A percentile compares a stretch with the other conserved stretches of the same genome.
phyloP scores from a whole-genome alignment of 1,284 basidiomycete genomes.

The Tremellales sp. region DNA sequence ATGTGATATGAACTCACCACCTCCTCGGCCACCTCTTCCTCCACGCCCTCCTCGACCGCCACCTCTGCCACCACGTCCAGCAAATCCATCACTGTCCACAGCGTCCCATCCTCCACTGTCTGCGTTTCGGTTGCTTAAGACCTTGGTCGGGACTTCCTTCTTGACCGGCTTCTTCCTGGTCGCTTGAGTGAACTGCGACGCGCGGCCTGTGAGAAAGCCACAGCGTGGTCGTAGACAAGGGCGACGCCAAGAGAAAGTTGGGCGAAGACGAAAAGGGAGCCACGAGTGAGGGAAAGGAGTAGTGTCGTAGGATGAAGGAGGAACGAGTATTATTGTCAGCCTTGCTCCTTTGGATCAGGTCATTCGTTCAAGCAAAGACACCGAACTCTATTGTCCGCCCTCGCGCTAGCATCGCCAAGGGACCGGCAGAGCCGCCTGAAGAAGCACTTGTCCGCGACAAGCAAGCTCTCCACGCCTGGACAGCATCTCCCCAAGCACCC shows the following conservation, averaged over 20 bases:
- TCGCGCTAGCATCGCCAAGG: too few species aligned
- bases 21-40: slow-evolving; percentile 38
- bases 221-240: neutral
- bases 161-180: slow-evolving; percentile 41
- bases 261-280: neutral
- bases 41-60: slow-evolving; percentile 38
- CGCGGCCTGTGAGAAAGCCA: slow-evolving; percentile 44
- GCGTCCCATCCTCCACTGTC: slow-evolving; percentile 43
- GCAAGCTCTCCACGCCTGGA: too few species aligned
- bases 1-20: slow-evolving; percentile 19
- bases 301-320: too few species aligned
- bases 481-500: too few species aligned
- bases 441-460: too few species aligned
- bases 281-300: too few species aligned
- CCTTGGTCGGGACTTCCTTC: slow-evolving; percentile 23
- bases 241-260: neutral
- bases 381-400: too few species aligned
- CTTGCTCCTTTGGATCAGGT: too few species aligned
- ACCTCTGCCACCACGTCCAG: slow-evolving; percentile 25
- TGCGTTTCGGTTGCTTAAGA: slow-evolving; percentile 40
- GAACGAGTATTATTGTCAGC: too few species aligned
- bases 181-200: slow-evolving; percentile 48
- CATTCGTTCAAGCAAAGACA: too few species aligned
- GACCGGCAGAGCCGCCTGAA: too few species aligned
- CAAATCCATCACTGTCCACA: slow-evolving; percentile 24